phyloP scores from a whole-genome alignment of 345 rosid genomes.

The Eutrema japonicum region DNA sequence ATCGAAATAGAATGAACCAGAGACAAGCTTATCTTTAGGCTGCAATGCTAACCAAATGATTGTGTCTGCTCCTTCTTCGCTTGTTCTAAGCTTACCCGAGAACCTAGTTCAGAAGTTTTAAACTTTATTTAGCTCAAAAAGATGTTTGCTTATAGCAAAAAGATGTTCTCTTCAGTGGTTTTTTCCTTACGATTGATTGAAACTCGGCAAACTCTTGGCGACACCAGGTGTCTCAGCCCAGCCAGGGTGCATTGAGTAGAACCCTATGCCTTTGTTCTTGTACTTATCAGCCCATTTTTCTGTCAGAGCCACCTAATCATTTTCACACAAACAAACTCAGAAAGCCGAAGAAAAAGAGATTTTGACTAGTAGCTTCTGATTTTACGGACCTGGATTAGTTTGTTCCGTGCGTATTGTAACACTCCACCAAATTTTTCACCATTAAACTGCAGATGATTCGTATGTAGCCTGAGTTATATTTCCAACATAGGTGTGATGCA shows the following conservation, averaged over 20 bases:
- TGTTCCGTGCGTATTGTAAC: slow-evolving; percentile 80
- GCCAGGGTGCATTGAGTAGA: slow-evolving; percentile 95
- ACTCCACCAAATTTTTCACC: slow-evolving; percentile 61
- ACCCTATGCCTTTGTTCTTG: slow-evolving; percentile 73
- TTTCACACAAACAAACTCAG: not conserved
- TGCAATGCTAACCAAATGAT: slow-evolving; percentile 80
- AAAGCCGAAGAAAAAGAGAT: not conserved
- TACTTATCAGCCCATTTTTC: slow-evolving; percentile 79
- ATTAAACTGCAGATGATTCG: slow-evolving; percentile 52
- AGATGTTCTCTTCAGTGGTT: not conserved
- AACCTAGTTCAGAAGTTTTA: slow-evolving; percentile 49
- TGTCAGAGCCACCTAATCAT: slow-evolving; percentile 69
- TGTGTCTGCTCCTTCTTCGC: slow-evolving; percentile 91
- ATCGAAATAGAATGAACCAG: slow-evolving; percentile 85
- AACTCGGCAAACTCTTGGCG: slow-evolving; percentile 69
- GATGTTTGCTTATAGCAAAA: slow-evolving; percentile 4
- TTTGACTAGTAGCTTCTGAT: not conserved
- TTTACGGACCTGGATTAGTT: slow-evolving; percentile 75
- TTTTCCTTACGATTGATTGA: slow-evolving; percentile 55
- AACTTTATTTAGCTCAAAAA: slow-evolving; percentile 16
- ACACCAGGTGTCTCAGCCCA: slow-evolving; percentile 95
- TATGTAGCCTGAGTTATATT: not conserved
- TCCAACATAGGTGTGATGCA: not conserved
- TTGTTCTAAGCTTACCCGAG: slow-evolving; percentile 75
- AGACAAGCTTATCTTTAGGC: slow-evolving; percentile 71